These are phyloP conservation scores for Ajuga chamaepitys DNA, from an alignment of 257 asterid species.

Conservation along the genomic window DNA sequence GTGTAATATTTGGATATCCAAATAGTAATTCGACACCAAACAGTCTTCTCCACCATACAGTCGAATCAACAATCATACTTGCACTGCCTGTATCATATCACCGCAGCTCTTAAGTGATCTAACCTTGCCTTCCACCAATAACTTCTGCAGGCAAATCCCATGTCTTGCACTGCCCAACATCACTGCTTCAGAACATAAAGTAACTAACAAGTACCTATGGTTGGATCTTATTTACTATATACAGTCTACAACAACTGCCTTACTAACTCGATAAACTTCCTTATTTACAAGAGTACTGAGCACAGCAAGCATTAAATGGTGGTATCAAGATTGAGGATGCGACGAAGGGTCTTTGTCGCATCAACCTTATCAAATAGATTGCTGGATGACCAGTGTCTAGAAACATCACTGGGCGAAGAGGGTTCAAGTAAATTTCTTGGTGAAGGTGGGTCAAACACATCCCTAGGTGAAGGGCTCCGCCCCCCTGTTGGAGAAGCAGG, in stretches of 20 bases:
- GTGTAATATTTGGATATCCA: not conserved
- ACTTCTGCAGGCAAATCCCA: slow-evolving; percentile 7
- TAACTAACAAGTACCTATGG: slow-evolving; percentile 7
- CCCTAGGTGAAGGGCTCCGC: slow-evolving; percentile 29
- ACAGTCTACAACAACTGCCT: slow-evolving; percentile 34
- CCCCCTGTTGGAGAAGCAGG: slow-evolving; percentile 66
- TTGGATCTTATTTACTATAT: slow-evolving; percentile 36
- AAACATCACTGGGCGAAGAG: slow-evolving; percentile 23
- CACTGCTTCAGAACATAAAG: slow-evolving; percentile 17
- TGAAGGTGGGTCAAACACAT: slow-evolving; percentile 21
- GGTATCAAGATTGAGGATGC: slow-evolving; percentile 73
- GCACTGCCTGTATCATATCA: slow-evolving; percentile 9
- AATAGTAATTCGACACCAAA: not conserved
- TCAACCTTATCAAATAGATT: slow-evolving; percentile 38
- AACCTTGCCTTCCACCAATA: slow-evolving; percentile 15
- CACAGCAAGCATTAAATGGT: slow-evolving; percentile 27
- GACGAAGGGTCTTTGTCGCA: slow-evolving; percentile 76
- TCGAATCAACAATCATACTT: slow-evolving; percentile 6
- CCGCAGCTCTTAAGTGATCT: not conserved
- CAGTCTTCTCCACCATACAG: slow-evolving; percentile 5
- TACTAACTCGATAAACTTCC: slow-evolving; percentile 16
- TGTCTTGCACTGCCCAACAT: slow-evolving; percentile 18
- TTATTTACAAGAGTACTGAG: slow-evolving; percentile 24
- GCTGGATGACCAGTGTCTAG: slow-evolving; percentile 14
- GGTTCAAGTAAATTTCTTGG: slow-evolving; percentile 17